phyloP scores from a whole-genome alignment of 352 stramenopile genomes.

The Phytophthora chlamydospora region DNA sequence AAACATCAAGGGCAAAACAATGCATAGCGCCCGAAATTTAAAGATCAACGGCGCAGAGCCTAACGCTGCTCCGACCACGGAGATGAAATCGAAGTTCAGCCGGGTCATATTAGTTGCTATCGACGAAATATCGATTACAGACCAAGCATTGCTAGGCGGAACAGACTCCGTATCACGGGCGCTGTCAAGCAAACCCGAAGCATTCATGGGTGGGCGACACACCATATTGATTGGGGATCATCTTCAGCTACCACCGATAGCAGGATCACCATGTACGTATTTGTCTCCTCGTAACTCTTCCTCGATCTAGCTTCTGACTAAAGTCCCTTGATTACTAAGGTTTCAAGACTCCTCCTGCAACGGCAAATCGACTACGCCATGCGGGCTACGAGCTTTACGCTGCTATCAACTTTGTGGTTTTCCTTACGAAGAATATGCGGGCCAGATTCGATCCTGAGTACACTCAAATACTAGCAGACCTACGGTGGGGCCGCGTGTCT shows the following conservation, averaged over 20 bases:
- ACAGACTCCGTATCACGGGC: conserved; percentile 1
- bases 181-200: background rate
- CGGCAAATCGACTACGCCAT: too few species aligned
- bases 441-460: conserved; percentile 9
- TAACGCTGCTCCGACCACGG: background rate
- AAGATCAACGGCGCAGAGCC: background rate
- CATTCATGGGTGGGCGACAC: conserved; percentile 29
- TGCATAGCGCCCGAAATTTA: conserved; percentile 24
- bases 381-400: conserved; percentile 13
- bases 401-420: background rate
- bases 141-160: conserved; percentile 19
- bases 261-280: conserved; percentile 19
- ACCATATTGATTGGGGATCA: conserved; percentile 19
- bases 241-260: conserved; percentile 24
- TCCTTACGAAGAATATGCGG: conserved; percentile 23
- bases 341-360: too few species aligned
- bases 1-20: conserved; percentile 24
- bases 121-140: conserved; percentile 30
- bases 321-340: too few species aligned
- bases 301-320: too few species aligned
- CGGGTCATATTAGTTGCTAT: conserved; percentile 14
- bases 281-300: too few species aligned
- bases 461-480: conserved; percentile 14
- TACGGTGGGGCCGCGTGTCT: conserved; percentile 12
- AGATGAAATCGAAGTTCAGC: conserved; percentile 16